Percentiles rank a stretch among this genome's conserved stretches.
These are phyloP conservation scores for Fusarium sp. DNA, from an alignment of 2,329 filamentous ascomycete species.

Conservation along the genomic window DNA sequence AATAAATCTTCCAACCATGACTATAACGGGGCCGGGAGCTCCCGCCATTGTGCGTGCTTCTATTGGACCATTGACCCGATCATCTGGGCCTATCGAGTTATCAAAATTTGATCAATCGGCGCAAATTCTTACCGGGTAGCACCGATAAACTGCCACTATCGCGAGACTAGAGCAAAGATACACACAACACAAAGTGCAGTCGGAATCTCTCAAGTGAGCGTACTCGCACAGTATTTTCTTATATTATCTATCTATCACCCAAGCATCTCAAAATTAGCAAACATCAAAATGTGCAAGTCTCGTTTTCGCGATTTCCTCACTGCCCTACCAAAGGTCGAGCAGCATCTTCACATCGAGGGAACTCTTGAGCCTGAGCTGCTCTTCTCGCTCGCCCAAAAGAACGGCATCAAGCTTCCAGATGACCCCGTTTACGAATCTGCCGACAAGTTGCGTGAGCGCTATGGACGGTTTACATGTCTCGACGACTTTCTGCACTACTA, in stretches of 20 bases:
- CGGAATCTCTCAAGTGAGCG: constrained; percentile 4
- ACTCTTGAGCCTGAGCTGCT: constrained; percentile 79
- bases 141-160: neutral
- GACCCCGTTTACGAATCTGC: constrained; percentile 76
- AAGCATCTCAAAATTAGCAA: neutral
- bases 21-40: constrained; percentile 36
- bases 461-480: constrained; percentile 77
- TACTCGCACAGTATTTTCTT: neutral
- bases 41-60: constrained; percentile 29
- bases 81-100: constrained; percentile 24
- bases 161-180: neutral
- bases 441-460: constrained; percentile 72
- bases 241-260: neutral
- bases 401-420: constrained; percentile 73
- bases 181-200: neutral
- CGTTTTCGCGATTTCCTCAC: constrained; percentile 69
- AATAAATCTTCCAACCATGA: constrained; percentile 12
- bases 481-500: constrained; percentile 86
- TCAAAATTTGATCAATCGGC: constrained; percentile 15
- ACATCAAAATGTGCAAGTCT: constrained; percentile 66
- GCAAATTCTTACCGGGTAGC: constrained; percentile 11
- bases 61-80: constrained; percentile 28
- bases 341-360: constrained; percentile 86
- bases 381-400: constrained; percentile 77
- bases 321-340: constrained; percentile 83